These are phyloP conservation scores for Acephala macrosclerotiorum DNA, from an alignment of 2,329 filamentous ascomycete genomes.

Conservation along the genomic window DNA sequence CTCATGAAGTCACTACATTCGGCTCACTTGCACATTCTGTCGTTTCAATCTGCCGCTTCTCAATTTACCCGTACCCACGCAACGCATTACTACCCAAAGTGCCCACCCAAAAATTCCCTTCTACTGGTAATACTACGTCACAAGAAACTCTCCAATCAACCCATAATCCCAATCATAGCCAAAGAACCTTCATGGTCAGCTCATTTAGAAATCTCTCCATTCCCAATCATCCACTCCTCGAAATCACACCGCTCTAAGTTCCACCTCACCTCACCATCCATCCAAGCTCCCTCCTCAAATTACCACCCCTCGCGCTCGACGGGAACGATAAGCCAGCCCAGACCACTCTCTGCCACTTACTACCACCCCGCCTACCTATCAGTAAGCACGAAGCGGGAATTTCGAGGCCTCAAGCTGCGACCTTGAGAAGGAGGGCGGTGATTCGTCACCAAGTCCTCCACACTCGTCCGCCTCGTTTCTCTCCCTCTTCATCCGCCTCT, in stretches of 20 bases:
- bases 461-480: constrained; percentile 1
- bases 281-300: not conserved
- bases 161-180: not conserved
- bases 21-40: not conserved
- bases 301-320: not conserved
- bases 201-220: not conserved
- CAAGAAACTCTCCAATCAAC: not conserved
- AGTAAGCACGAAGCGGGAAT: no score
- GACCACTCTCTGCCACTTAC: not conserved
- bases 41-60: no score
- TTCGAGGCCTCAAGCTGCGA: no score
- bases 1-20: not conserved
- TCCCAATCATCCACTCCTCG: not conserved
- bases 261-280: not conserved
- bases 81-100: not conserved
- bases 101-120: no score
- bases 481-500: no score
- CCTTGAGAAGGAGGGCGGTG: not conserved
- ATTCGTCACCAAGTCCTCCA: not conserved
- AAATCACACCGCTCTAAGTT: not conserved
- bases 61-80: not conserved
- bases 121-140: no score
- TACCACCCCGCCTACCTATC: no score
- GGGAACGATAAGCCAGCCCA: not conserved
- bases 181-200: not conserved